Evolutionary conservation across 2,329 filamentous ascomycete genomes (phyloP).

Genomic region (Lasiodiplodia citricola): DNA sequence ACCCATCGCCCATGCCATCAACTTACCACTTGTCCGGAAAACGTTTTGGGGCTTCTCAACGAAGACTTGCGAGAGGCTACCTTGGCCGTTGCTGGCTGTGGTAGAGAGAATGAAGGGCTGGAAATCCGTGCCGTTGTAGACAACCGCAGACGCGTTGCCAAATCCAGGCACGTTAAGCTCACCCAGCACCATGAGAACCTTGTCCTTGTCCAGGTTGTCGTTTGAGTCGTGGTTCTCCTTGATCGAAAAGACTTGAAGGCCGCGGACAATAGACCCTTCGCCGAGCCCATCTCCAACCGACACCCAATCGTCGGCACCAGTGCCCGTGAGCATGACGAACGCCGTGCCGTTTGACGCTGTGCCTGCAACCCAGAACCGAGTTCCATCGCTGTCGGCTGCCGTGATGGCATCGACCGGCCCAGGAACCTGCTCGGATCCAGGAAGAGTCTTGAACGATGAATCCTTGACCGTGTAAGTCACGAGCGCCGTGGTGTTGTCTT

Average conservation of each 20-base stretch:
- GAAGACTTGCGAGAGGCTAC: constrained; percentile 82
- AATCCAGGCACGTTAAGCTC: constrained; percentile 75
- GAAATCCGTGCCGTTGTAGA: constrained; percentile 84
- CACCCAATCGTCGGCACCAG: constrained; percentile 74
- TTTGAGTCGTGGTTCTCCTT: constrained; percentile 69
- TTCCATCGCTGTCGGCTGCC: constrained; percentile 72
- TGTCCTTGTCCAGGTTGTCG: constrained; percentile 67
- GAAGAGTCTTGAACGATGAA: constrained; percentile 69
- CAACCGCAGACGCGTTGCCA: constrained; percentile 81
- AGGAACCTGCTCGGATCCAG: constrained; percentile 69
- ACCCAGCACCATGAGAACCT: constrained; percentile 84
- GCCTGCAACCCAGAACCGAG: constrained; percentile 83
- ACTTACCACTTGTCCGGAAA: constrained; percentile 69
- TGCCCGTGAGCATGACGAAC: constrained; percentile 74
- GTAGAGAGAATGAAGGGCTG: constrained; percentile 76
- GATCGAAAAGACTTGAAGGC: constrained; percentile 80
- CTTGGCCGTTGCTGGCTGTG: constrained; percentile 67
- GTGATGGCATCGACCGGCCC: constrained; percentile 80
- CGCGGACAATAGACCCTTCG: constrained; percentile 70
- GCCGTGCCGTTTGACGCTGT: constrained; percentile 69
- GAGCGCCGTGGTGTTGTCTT: constrained; percentile 69
- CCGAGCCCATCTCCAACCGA: constrained; percentile 69
- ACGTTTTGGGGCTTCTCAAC: constrained; percentile 76
- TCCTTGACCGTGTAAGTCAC: constrained; percentile 73
- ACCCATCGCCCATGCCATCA: not conserved